These are phyloP conservation scores for Eutrema yunnanense DNA, from an alignment of 345 rosid species.

Conservation along the genomic window DNA sequence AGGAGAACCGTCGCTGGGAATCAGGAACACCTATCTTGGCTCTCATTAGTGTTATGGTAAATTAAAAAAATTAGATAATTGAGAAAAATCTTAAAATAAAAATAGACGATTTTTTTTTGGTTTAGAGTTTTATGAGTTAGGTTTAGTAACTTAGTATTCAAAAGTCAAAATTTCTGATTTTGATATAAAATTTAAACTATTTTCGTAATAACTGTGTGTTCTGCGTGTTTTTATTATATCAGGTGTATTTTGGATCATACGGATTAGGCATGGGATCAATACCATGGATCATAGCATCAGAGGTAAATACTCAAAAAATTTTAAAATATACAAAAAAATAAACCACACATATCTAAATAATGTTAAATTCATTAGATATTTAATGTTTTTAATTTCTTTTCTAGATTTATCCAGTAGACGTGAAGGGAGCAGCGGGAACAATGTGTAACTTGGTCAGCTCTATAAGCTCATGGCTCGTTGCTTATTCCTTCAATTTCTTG, in stretches of 20 bases:
- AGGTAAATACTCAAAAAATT: constrained; percentile 15
- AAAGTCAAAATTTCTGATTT: too few relatives aligned
- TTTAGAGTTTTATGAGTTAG: too few relatives aligned
- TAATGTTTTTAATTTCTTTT: background rate
- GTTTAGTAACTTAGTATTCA: too few relatives aligned
- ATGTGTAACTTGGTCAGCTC: constrained; percentile 39
- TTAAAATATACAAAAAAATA: background rate
- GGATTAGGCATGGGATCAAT: constrained; percentile 41
- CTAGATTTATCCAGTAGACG: constrained; percentile 48
- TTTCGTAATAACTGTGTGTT: background rate
- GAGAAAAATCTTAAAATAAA: too few relatives aligned
- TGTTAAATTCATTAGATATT: background rate
- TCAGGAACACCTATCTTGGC: constrained; percentile 22
- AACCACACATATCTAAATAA: background rate
- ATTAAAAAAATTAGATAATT: too few relatives aligned
- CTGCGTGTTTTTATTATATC: background rate
- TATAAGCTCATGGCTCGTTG: constrained; percentile 44
- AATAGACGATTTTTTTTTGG: too few relatives aligned
- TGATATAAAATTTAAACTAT: background rate
- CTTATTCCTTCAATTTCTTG: constrained; percentile 39
- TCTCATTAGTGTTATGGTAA: constrained; percentile 28
- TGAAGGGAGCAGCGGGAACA: constrained; percentile 58
- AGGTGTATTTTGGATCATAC: constrained; percentile 38
- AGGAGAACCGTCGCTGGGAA: constrained; percentile 47
- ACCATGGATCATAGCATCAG: constrained; percentile 44